Percentiles rank a stretch among this genome's conserved stretches.
Conservation (phyloP, 331 rosid species). For the Erythrophleum ivorense region DNA sequence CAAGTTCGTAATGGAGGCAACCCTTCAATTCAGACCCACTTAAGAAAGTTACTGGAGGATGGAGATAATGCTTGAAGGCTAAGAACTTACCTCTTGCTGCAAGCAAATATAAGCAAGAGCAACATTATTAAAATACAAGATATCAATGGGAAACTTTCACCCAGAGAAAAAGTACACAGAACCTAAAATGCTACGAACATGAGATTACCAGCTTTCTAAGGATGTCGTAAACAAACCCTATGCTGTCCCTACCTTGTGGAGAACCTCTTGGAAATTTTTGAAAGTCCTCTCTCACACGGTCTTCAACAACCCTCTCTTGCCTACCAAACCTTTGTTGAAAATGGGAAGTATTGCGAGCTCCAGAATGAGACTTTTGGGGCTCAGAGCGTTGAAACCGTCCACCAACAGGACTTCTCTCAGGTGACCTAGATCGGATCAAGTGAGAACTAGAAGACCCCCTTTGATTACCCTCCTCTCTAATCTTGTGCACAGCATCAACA, state of each 20-base stretch:
- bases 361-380: conserved; percentile 77
- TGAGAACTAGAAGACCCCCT: conserved; percentile 73
- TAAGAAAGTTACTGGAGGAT: conserved; percentile 65
- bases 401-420: conserved; percentile 80
- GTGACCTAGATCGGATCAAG: conserved; percentile 79
- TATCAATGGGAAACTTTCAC: conserved; percentile 28
- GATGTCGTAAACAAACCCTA: conserved; percentile 81
- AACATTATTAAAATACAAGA: conserved; percentile 48
- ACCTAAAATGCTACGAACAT: conserved; percentile 71
- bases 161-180: conserved; percentile 33
- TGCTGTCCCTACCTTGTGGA: conserved; percentile 98
- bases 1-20: conserved; percentile 62
- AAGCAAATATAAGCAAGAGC: conserved; percentile 70
- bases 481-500: conserved; percentile 92
- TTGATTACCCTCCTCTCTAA: conserved; percentile 84
- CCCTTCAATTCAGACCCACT: conserved; percentile 61
- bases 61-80: conserved; percentile 76
- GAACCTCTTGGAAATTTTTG: conserved; percentile 82
- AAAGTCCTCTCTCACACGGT: conserved; percentile 74
- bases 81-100: conserved; percentile 99
- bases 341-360: conserved; percentile 66
- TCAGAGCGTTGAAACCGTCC: conserved; percentile 79
- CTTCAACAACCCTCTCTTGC: conserved; percentile 83
- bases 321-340: conserved; percentile 82
- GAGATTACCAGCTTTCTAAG: conserved; percentile 78